Conservation (phyloP, 441 rosid species). For the Croton setiger region DNA sequence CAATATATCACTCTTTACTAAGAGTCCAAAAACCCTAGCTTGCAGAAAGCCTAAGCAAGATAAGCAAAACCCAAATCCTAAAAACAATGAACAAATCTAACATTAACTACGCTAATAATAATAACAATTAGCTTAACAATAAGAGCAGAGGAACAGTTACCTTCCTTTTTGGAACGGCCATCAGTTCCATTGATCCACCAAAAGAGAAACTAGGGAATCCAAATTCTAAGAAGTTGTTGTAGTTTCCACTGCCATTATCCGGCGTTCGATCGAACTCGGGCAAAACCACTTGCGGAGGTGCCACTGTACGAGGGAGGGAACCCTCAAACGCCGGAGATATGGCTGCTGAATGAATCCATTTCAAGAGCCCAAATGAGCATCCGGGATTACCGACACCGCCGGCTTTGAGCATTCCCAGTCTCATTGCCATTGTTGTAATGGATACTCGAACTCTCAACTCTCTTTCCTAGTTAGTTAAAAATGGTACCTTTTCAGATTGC, state of each 20-base stretch:
- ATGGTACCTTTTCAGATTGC: no score
- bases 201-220: constrained; percentile 41
- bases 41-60: not conserved
- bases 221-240: constrained; percentile 26
- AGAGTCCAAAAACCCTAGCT: constrained; percentile 14
- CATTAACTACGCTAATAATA: not conserved
- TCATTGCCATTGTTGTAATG: constrained; percentile 41
- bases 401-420: constrained; percentile 39
- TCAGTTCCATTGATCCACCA: constrained; percentile 67
- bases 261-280: constrained; percentile 39
- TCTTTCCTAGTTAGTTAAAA: not conserved
- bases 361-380: constrained; percentile 26
- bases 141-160: constrained; percentile 24
- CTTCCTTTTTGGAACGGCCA: constrained; percentile 88
- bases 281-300: constrained; percentile 36
- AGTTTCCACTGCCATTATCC: constrained; percentile 15
- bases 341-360: constrained; percentile 38
- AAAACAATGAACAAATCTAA: not conserved
- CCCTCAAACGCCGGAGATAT: constrained; percentile 42
- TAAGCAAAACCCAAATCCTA: not conserved
- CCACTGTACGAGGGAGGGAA: constrained; percentile 25
- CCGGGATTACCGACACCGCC: constrained; percentile 22
- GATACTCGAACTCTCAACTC: not conserved
- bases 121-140: not conserved
- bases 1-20: not conserved